Conservation (phyloP, 2,329 filamentous ascomycete species). For the Pyricularia sp. region DNA sequence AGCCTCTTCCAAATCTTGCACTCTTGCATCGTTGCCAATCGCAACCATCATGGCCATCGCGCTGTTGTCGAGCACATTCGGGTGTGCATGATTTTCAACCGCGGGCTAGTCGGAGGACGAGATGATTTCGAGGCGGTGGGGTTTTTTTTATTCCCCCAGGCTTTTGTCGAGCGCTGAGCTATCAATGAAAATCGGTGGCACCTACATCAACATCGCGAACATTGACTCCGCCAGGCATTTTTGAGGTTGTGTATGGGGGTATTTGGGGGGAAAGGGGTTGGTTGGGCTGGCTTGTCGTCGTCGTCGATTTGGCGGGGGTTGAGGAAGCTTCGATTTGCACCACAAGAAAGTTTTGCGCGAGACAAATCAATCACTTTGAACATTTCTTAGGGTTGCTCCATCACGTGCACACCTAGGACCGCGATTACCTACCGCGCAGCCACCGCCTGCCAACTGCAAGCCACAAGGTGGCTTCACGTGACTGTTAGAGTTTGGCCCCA, state of each 20-base stretch:
- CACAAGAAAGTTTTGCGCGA: background rate
- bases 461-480: background rate
- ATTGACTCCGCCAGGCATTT: conserved; percentile 63
- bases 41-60: background rate
- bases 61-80: background rate
- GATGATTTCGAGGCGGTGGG: conserved; percentile 7
- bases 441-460: background rate
- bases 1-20: background rate
- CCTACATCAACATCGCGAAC: conserved; percentile 83
- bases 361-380: background rate
- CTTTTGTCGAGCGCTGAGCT: conserved; percentile 15
- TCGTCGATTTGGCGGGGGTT: conserved; percentile 7
- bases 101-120: conserved; percentile 2
- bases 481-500: background rate
- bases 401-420: background rate
- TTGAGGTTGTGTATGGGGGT: conserved; percentile 28
- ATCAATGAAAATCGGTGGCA: conserved; percentile 25
- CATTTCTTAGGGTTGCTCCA: background rate
- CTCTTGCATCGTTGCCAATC: background rate
- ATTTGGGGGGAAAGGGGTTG: conserved; percentile 2
- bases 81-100: conserved; percentile 1
- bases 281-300: conserved; percentile 1
- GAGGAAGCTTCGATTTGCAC: background rate
- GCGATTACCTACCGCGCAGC: no score
- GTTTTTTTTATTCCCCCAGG: conserved; percentile 7